Percentiles rank a stretch among this genome's conserved stretches.
These are phyloP conservation scores for Oenanthe sinensis DNA, from an alignment of 129 eudicot genomes.

Conservation along the genomic window DNA sequence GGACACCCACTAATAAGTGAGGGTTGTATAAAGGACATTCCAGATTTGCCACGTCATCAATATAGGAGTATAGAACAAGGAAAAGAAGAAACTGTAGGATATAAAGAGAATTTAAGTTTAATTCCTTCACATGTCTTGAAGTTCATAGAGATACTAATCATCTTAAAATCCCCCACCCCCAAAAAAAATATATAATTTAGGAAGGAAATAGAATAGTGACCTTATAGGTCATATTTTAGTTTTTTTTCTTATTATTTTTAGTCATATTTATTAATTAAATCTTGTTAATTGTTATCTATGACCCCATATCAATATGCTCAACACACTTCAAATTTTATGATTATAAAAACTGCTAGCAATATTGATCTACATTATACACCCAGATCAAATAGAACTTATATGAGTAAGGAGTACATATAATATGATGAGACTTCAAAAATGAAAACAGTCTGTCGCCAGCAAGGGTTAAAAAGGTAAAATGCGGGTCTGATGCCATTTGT, in stretches of 20 bases:
- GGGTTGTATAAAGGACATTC: not conserved
- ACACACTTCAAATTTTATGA: not conserved
- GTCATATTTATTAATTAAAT: not conserved
- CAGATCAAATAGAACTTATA: not conserved
- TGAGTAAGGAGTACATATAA: not conserved
- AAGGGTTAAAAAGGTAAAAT: not conserved
- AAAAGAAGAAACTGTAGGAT: too few relatives aligned
- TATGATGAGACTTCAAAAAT: not conserved
- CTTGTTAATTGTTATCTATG: not conserved
- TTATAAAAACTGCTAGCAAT: not conserved
- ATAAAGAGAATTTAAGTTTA: too few relatives aligned
- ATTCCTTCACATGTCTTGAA: not conserved
- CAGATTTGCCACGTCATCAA: not conserved
- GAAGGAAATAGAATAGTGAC: not conserved
- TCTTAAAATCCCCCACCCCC: not conserved
- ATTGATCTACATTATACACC: too few relatives aligned
- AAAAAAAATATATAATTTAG: too few relatives aligned
- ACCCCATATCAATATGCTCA: not conserved
- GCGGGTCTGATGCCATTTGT: not conserved
- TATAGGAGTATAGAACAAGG: not conserved
- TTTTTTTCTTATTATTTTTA: too few relatives aligned
- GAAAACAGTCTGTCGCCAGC: not conserved
- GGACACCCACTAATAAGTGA: not conserved
- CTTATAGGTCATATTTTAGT: too few relatives aligned
- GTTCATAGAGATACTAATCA: not conserved